Conservation (phyloP, 2,329 filamentous ascomycete species). For the Arachnomyces sp. region DNA sequence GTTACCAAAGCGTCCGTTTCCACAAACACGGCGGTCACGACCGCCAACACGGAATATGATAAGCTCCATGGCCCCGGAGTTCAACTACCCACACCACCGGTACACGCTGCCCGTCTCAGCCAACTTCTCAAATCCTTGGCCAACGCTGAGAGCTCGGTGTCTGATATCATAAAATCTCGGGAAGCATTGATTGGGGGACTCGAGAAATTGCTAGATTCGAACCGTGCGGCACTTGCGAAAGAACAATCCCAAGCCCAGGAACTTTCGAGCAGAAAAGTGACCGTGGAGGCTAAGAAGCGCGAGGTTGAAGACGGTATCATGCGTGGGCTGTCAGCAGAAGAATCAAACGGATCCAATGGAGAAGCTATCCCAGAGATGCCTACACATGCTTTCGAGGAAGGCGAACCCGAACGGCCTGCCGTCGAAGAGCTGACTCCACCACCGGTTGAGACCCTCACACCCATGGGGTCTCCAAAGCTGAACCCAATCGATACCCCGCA, state of each 20-base stretch:
- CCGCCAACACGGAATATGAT: slow-evolving; percentile 72
- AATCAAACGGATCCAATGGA: slow-evolving; percentile 41
- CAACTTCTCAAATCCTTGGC: slow-evolving; percentile 83
- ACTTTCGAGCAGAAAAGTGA: slow-evolving; percentile 56
- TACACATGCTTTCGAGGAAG: not conserved
- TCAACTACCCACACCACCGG: slow-evolving; percentile 68
- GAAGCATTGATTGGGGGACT: slow-evolving; percentile 67
- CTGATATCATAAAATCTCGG: slow-evolving; percentile 80
- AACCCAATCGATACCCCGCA: slow-evolving; percentile 20
- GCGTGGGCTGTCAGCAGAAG: slow-evolving; percentile 61
- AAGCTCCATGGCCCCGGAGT: slow-evolving; percentile 68
- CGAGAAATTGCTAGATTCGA: slow-evolving; percentile 70
- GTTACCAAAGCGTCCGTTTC: slow-evolving; percentile 64
- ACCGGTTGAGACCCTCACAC: slow-evolving; percentile 48
- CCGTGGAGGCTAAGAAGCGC: slow-evolving; percentile 73
- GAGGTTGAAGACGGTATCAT: slow-evolving; percentile 90
- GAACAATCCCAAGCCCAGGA: slow-evolving; percentile 62
- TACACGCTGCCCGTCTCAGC: slow-evolving; percentile 82
- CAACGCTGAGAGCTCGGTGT: slow-evolving; percentile 78
- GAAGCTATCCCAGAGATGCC: slow-evolving; percentile 20
- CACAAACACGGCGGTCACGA: slow-evolving; percentile 57
- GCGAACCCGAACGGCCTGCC: slow-evolving; percentile 64
- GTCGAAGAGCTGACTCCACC: slow-evolving; percentile 85
- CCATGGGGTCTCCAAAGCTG: slow-evolving; percentile 41
- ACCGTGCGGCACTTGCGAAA: slow-evolving; percentile 57